Conservation (phyloP, 306 rosid genomes). For the Luffa acutangula region DNA sequence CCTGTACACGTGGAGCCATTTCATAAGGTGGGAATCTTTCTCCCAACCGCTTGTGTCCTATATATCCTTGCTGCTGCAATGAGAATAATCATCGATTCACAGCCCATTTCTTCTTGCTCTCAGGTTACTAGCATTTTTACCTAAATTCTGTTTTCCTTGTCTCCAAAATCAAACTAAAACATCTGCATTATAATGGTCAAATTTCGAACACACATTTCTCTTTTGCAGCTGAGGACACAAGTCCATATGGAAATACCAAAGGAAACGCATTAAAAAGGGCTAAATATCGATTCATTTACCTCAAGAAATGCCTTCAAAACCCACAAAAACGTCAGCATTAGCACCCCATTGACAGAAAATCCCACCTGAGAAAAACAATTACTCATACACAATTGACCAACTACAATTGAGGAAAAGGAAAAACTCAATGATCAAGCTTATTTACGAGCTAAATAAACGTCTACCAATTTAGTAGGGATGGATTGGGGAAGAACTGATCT, state of each 20-base stretch:
- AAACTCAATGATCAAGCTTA: not conserved
- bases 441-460: not conserved
- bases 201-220: not conserved
- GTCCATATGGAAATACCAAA: not conserved
- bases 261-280: not conserved
- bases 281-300: constrained; percentile 25
- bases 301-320: constrained; percentile 65
- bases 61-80: too few species aligned
- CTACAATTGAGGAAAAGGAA: not conserved
- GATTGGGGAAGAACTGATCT: constrained; percentile 64
- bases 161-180: not conserved
- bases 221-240: not conserved
- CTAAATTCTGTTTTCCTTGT: too few species aligned
- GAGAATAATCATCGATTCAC: too few species aligned
- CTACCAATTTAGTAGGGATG: constrained; percentile 55
- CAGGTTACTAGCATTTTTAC: too few species aligned
- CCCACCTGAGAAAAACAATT: constrained; percentile 28
- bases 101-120: too few species aligned
- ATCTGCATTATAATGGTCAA: not conserved
- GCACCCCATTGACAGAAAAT: constrained; percentile 61
- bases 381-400: not conserved
- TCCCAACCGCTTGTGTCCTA: too few species aligned
- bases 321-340: constrained; percentile 59
- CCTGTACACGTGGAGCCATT: too few species aligned
- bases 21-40: too few species aligned